A percentile compares a stretch with the other conserved stretches of the same genome.
Evolutionary conservation across 225 moss, liverwort and hornwort genomes (phyloP).

Genomic region (Marchantia paleacea): DNA sequence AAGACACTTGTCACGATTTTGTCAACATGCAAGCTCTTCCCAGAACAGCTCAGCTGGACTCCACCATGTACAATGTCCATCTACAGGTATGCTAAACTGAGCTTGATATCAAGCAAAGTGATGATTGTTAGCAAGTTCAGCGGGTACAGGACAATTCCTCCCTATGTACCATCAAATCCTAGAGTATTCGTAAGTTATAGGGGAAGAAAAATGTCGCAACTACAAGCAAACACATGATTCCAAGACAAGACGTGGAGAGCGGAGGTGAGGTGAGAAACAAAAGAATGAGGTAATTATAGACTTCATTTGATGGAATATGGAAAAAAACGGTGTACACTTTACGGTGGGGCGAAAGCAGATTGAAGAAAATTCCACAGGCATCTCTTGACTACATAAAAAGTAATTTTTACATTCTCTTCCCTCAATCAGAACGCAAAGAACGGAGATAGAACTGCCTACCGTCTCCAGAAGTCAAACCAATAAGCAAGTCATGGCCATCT

Average conservation of each 20-base stretch:
- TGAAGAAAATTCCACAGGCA: background rate
- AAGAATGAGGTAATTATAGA: background rate
- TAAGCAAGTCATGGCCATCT: conserved; percentile 89
- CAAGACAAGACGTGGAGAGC: background rate
- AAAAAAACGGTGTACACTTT: background rate
- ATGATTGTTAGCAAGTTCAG: background rate
- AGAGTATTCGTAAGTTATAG: background rate
- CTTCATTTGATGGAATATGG: background rate
- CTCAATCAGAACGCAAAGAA: background rate
- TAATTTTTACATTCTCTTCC: background rate
- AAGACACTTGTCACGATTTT: background rate
- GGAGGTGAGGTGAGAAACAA: too few species aligned
- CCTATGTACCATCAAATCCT: background rate
- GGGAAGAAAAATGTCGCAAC: background rate
- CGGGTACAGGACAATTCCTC: background rate
- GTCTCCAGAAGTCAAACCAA: conserved; percentile 90
- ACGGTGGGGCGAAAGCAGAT: background rate
- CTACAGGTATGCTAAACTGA: background rate
- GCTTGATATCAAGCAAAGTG: background rate
- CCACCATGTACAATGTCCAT: background rate
- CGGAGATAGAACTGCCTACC: conserved; percentile 38
- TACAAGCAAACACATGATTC: background rate
- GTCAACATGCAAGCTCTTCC: background rate
- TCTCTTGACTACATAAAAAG: background rate
- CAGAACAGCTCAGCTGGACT: conserved; percentile 5